These are phyloP conservation scores for Cyathus striatus DNA, from an alignment of 768 basidiomycete species.

Conservation along the genomic window DNA sequence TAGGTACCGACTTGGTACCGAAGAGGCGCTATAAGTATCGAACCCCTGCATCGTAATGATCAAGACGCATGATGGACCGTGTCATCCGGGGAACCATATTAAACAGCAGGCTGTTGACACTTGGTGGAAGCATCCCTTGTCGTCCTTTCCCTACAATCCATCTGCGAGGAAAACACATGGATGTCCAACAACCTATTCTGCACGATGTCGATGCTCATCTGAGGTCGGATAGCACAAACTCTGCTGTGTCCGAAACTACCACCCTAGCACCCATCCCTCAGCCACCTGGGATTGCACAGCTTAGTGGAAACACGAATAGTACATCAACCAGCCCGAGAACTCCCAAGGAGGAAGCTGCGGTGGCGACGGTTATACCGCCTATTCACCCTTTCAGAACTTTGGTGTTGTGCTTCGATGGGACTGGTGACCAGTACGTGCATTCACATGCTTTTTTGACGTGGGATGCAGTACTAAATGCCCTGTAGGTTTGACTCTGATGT, in stretches of 20 bases:
- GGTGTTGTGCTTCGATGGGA: conserved; percentile 69
- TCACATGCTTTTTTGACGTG: neutral
- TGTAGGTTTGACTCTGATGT: conserved; percentile 35
- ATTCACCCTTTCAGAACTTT: conserved; percentile 36
- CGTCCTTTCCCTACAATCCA: too few species aligned
- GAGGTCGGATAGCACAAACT: too few species aligned
- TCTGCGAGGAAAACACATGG: too few species aligned
- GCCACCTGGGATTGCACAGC: neutral
- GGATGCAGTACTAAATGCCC: neutral
- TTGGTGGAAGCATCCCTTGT: too few species aligned
- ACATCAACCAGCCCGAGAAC: neutral
- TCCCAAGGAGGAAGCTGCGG: neutral
- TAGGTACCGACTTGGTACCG: too few species aligned
- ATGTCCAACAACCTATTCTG: too few species aligned
- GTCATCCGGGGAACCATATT: too few species aligned
- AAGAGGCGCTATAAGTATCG: too few species aligned
- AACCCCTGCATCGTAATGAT: too few species aligned
- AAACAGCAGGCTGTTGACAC: too few species aligned
- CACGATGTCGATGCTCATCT: too few species aligned
- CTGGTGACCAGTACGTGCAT: conserved; percentile 36
- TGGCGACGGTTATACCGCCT: conserved; percentile 25
- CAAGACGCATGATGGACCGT: too few species aligned
- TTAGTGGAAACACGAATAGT: neutral
- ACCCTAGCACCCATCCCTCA: neutral
- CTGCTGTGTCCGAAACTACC: neutral